Evolutionary conservation across 148 eudicot genomes (phyloP).

Genomic region (Salicornia ramosissima): DNA sequence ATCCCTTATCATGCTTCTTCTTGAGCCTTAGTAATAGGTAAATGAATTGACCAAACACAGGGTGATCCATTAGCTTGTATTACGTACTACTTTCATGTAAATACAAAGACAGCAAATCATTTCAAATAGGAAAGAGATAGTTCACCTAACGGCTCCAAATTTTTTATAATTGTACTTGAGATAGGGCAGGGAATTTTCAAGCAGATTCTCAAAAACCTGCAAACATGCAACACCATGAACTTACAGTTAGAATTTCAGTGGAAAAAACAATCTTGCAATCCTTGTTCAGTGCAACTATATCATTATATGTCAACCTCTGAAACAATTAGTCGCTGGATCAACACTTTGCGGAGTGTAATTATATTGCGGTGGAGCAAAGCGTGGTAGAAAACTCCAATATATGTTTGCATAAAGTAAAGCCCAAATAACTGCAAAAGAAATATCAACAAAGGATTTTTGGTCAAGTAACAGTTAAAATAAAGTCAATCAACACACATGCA

Average conservation of each 20-base stretch:
- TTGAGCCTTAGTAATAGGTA: conserved; percentile 41
- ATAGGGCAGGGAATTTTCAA: conserved; percentile 76
- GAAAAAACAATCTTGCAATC: neutral
- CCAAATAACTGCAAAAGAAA: conserved; percentile 69
- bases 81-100: neutral
- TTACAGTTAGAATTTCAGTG: conserved; percentile 1
- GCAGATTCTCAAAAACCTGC: conserved; percentile 80
- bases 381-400: conserved; percentile 91
- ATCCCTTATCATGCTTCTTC: conserved; percentile 54
- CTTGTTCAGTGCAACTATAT: neutral
- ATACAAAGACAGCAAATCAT: neutral
- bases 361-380: conserved; percentile 82
- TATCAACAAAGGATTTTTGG: conserved; percentile 5
- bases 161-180: conserved; percentile 74
- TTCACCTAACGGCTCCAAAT: conserved; percentile 66
- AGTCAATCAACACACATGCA: neutral
- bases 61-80: neutral
- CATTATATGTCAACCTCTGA: conserved; percentile 48
- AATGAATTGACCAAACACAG: conserved; percentile 9
- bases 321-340: conserved; percentile 78
- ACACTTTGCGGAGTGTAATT: conserved; percentile 76
- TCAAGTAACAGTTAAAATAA: conserved; percentile 9
- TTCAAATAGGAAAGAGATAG: neutral
- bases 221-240: conserved; percentile 1
- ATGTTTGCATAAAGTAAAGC: conserved; percentile 92